Base-by-base conservation (phyloP, 495 filamentous ascomycete genomes). In the Amniculicola lignicola region DNA sequence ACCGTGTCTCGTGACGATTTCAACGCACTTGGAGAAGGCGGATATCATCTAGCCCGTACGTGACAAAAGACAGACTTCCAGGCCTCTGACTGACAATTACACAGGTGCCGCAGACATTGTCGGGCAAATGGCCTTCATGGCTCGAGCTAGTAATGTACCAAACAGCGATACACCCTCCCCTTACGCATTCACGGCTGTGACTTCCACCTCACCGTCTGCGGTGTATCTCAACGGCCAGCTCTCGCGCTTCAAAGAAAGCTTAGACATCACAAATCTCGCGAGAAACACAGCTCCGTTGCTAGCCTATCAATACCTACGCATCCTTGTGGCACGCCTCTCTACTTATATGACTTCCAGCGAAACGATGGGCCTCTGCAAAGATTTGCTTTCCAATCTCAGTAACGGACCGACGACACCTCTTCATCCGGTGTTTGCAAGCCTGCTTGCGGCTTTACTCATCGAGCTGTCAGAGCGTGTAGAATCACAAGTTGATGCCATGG, bases 401-500 rank as follows among this genome's bases (percentile, higher is more conserved):
- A 48, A 29, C 19, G 36, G 35, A 14, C 33, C 39, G 14, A 43
- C 54, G 14, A 35, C 61, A 21, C 61, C 61, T 12, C 38, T 64
- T 4, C 49, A 64, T 28, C 61, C 59, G 23, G 49, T 64, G n/a
- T 60, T 64, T 21, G 61, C 55, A 4, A 51, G 25, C 36, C 46
- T 64, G 4, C 56, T 60, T 0, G 61, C 61, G 14, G 57, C 52
- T 22, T 56, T 51, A 11, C 39, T 64, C 5, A 49, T 28, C 6
- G 61, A 64, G 35, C 56, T 64, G 18, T 35, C 61, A 1, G 56
- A 60, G 35, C 61, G 56, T 16, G 29, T 55, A 9, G 56, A 64
- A 46, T 60, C 61, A 15, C 61, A 64, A 39, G 43, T 53, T 15
- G 61, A 64, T 22, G 50, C 61, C 3, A 50, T 51, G 22, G 52